Evolutionary conservation across 805 yeast genomes (phyloP).

Genomic region (Tetrapisispora namnaoensis): DNA sequence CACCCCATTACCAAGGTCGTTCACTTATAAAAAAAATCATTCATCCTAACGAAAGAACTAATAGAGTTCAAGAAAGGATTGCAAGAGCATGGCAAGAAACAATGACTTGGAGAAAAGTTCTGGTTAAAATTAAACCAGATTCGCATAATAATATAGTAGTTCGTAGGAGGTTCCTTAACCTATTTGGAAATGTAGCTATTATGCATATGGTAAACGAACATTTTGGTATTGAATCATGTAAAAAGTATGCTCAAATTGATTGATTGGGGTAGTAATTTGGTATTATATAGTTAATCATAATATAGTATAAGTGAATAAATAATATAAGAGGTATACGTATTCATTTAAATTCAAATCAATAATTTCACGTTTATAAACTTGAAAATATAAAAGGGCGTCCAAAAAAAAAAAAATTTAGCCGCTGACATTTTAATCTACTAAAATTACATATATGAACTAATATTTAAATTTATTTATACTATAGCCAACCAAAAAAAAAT

Average conservation of each 20-base stretch:
- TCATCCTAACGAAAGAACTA: slow-evolving; percentile 25
- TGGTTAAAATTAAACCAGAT: slow-evolving; percentile 76
- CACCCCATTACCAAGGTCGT: slow-evolving; percentile 31
- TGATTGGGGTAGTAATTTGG: background rate
- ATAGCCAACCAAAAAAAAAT: too few relatives aligned
- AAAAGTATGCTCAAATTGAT: slow-evolving; percentile 1
- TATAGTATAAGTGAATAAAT: too few relatives aligned
- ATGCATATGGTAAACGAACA: slow-evolving; percentile 61
- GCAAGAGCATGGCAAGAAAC: slow-evolving; percentile 80
- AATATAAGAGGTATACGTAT: too few relatives aligned
- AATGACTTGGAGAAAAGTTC: slow-evolving; percentile 82
- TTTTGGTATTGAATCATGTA: slow-evolving; percentile 25
- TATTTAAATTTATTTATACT: too few relatives aligned
- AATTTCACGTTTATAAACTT: too few relatives aligned
- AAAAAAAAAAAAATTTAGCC: background rate
- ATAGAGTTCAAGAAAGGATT: slow-evolving; percentile 48
- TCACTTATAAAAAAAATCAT: slow-evolving; percentile 20
- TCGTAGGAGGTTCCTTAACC: slow-evolving; percentile 68
- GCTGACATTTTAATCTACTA: background rate
- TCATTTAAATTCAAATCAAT: too few relatives aligned
- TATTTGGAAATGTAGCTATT: slow-evolving; percentile 93
- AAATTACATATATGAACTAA: background rate
- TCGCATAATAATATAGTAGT: slow-evolving; percentile 90
- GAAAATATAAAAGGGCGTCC: too few relatives aligned
- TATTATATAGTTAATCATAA: too few relatives aligned